Conservation (phyloP, 140 eudicot species). For the Ambrosia hybrid region DNA sequence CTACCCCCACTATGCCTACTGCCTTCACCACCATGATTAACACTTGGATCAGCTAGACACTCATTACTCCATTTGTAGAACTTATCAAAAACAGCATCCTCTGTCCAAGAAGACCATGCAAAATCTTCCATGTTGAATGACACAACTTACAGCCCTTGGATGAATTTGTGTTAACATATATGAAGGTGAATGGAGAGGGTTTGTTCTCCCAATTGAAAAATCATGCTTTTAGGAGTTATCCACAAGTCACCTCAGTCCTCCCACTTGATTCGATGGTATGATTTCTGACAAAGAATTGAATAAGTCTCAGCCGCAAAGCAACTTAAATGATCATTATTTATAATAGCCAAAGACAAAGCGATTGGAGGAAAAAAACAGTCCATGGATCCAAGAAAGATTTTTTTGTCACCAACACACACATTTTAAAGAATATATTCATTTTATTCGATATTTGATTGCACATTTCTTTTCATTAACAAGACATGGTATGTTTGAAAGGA, state of each 20-base stretch:
- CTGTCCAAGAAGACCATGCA: conserved; percentile 25
- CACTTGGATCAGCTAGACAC: conserved; percentile 8
- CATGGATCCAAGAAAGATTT: conserved; percentile 35
- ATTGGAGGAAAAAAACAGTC: conserved; percentile 24
- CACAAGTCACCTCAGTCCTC: conserved; percentile 43
- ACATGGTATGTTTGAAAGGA: too few species aligned
- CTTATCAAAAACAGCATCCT: conserved; percentile 14
- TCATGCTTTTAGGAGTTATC: conserved; percentile 49
- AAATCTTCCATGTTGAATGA: conserved; percentile 27
- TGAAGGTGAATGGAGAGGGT: conserved; percentile 37
- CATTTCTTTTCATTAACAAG: too few species aligned
- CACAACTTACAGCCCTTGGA: conserved; percentile 14
- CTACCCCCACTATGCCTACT: conserved; percentile 23
- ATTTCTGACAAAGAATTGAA: conserved; percentile 17
- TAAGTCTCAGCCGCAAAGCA: conserved; percentile 46
- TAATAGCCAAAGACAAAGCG: conserved; percentile 19
- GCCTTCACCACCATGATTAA: conserved; percentile 17
- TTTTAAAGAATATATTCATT: not conserved
- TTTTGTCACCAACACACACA: not conserved
- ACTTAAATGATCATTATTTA: conserved; percentile 28
- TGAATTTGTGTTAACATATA: conserved; percentile 21
- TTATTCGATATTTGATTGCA: too few species aligned
- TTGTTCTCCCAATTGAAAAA: conserved; percentile 41
- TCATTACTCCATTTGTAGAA: conserved; percentile 20
- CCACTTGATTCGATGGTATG: conserved; percentile 34